A percentile compares a stretch with the other conserved stretches of the same genome.
These are phyloP conservation scores for Trametes coccinea DNA, from an alignment of 768 basidiomycete genomes.

Conservation along the genomic window DNA sequence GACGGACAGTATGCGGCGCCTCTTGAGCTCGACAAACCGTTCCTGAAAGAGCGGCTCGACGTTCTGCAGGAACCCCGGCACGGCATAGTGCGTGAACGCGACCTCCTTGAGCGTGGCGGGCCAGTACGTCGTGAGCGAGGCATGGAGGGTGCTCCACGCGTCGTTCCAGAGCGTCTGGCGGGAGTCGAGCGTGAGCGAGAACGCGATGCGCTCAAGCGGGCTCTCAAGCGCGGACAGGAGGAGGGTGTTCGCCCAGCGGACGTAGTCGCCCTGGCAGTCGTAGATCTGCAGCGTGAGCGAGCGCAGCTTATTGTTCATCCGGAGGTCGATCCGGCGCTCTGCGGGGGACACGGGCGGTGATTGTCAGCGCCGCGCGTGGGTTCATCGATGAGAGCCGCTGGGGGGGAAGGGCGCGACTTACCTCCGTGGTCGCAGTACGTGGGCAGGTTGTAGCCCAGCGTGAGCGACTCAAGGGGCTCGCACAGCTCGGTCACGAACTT, in stretches of 20 bases:
- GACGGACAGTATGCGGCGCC: slow-evolving; percentile 6
- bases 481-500: background rate
- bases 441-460: slow-evolving; percentile 1
- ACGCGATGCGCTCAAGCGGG: slow-evolving; percentile 2
- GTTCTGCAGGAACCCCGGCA: slow-evolving; percentile 2
- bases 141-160: background rate
- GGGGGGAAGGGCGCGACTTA: background rate
- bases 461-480: background rate
- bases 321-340: background rate
- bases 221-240: background rate
- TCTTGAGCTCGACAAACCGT: background rate
- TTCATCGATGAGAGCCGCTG: background rate
- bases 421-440: background rate
- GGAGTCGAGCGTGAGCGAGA: slow-evolving; percentile 9
- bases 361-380: background rate
- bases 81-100: slow-evolving; percentile 7
- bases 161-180: slow-evolving; percentile 1
- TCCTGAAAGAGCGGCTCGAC: background rate
- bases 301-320: background rate
- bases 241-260: slow-evolving; percentile 1
- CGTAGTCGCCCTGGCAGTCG: background rate
- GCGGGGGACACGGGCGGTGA: background rate
- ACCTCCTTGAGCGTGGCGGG: slow-evolving; percentile 1
- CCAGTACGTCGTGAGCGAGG: slow-evolving; percentile 4
- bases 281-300: slow-evolving; percentile 5